Evolutionary conservation across 108 stramenopile species (phyloP).

Genomic region (Heterococcus sp.): DNA sequence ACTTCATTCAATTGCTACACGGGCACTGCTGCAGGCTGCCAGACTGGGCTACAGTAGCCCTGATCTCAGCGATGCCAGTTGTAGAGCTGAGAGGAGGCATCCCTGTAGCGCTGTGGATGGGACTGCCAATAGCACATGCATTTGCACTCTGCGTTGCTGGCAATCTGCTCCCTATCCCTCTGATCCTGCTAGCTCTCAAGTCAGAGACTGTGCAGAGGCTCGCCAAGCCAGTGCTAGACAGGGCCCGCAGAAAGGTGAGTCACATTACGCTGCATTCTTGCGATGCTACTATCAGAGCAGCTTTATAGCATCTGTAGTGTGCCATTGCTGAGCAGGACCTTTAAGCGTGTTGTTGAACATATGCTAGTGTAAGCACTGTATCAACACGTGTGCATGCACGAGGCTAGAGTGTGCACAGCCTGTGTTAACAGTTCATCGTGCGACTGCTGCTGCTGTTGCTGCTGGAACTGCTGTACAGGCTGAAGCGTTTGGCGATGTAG

Average conservation of each 20-base stretch:
- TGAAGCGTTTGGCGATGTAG: slow-evolving; percentile 37
- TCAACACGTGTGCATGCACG: too few species aligned
- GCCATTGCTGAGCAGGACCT: too few species aligned
- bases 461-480: too few species aligned
- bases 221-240: slow-evolving; percentile 49
- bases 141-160: slow-evolving; percentile 80
- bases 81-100: slow-evolving; percentile 80
- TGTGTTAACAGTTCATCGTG: too few species aligned
- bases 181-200: slow-evolving; percentile 38
- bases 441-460: too few species aligned
- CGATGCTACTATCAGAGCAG: too few species aligned
- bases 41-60: slow-evolving; percentile 75
- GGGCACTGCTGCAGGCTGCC: slow-evolving; percentile 59
- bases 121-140: slow-evolving; percentile 72
- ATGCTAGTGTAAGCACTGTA: too few species aligned
- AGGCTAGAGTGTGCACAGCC: too few species aligned
- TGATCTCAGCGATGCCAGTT: slow-evolving; percentile 88
- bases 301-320: too few species aligned
- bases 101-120: slow-evolving; percentile 60
- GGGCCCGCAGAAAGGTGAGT: too few species aligned
- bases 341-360: too few species aligned
- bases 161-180: slow-evolving; percentile 71
- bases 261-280: too few species aligned
- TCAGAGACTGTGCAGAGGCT: slow-evolving; percentile 44
- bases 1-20: slow-evolving; percentile 23